Percentiles rank a stretch among this genome's conserved stretches.
These are phyloP conservation scores for Rossbeevera mucosa DNA, from an alignment of 768 basidiomycete species.

Conservation along the genomic window DNA sequence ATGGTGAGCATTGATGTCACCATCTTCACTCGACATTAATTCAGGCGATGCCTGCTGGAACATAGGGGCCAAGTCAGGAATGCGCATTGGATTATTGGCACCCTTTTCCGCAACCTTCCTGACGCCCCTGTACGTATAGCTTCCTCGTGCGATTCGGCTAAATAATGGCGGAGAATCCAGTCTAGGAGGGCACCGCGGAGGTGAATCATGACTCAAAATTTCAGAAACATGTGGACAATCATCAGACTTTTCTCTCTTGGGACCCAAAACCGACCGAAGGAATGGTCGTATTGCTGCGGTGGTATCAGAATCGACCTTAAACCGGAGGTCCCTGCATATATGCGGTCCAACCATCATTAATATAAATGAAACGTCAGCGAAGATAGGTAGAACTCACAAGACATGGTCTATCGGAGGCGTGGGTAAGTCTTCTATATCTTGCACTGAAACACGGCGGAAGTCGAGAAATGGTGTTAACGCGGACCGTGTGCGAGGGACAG, in stretches of 20 bases:
- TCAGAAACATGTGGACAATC: constrained; percentile 18
- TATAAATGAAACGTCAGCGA: not conserved
- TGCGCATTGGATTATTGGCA: constrained; percentile 10
- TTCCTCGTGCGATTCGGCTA: constrained; percentile 25
- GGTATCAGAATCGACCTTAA: constrained; percentile 26
- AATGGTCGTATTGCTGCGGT: constrained; percentile 22
- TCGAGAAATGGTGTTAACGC: constrained; percentile 20
- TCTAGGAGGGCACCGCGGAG: constrained; percentile 20
- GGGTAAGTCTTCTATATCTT: constrained; percentile 30
- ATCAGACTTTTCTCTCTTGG: constrained; percentile 8
- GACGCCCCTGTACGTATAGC: not conserved
- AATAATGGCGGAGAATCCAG: constrained; percentile 45
- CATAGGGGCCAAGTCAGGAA: constrained; percentile 28
- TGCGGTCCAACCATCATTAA: not conserved
- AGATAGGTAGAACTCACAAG: constrained; percentile 33
- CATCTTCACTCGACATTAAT: constrained; percentile 37
- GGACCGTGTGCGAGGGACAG: constrained; percentile 22
- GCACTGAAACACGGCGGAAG: constrained; percentile 25
- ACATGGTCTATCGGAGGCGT: constrained; percentile 33
- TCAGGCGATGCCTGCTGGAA: constrained; percentile 20
- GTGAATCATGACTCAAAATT: constrained; percentile 32
- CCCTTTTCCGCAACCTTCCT: not conserved
- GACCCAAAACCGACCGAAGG: constrained; percentile 23
- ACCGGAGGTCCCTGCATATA: constrained; percentile 30
- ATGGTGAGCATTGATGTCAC: constrained; percentile 38